Evolutionary conservation across 768 basidiomycete genomes (phyloP).

Genomic region (Tricholoma flavovirens): DNA sequence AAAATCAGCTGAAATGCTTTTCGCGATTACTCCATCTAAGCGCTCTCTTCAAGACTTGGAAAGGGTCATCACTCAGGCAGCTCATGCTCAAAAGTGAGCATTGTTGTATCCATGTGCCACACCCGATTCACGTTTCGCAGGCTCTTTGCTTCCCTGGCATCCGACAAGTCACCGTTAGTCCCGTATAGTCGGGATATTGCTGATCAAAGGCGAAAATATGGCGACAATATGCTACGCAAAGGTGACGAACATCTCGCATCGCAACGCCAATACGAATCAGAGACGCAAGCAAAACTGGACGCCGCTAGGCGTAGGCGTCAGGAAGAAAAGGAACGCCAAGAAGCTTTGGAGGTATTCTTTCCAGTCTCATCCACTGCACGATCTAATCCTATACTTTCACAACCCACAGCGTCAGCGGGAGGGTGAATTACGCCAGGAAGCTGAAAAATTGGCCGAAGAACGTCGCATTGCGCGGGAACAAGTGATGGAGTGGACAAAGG

Average conservation of each 20-base stretch:
- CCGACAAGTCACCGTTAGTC: constrained; percentile 58
- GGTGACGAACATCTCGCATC: constrained; percentile 72
- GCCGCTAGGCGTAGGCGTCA: constrained; percentile 72
- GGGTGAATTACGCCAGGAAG: constrained; percentile 62
- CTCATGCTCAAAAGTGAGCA: constrained; percentile 79
- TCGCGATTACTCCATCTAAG: constrained; percentile 65
- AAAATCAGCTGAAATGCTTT: constrained; percentile 88
- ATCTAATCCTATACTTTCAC: neutral
- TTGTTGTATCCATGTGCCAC: neutral
- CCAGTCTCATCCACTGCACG: neutral
- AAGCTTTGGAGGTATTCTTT: constrained; percentile 56
- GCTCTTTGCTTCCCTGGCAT: constrained; percentile 78
- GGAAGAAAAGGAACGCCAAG: constrained; percentile 67
- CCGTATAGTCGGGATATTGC: constrained; percentile 87
- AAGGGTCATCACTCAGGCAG: constrained; percentile 71
- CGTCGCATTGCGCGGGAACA: constrained; percentile 73
- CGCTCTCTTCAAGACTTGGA: constrained; percentile 78
- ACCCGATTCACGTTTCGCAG: constrained; percentile 32
- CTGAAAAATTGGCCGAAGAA: constrained; percentile 75
- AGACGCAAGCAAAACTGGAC: constrained; percentile 67
- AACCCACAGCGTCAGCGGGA: constrained; percentile 46
- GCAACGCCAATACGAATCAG: constrained; percentile 68
- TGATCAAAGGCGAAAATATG: constrained; percentile 85
- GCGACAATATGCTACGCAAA: constrained; percentile 77
- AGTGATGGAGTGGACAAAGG: constrained; percentile 70